Evolutionary conservation across 2,329 filamentous ascomycete genomes (phyloP).

Genomic region (Neopestalotiopsis sp.): DNA sequence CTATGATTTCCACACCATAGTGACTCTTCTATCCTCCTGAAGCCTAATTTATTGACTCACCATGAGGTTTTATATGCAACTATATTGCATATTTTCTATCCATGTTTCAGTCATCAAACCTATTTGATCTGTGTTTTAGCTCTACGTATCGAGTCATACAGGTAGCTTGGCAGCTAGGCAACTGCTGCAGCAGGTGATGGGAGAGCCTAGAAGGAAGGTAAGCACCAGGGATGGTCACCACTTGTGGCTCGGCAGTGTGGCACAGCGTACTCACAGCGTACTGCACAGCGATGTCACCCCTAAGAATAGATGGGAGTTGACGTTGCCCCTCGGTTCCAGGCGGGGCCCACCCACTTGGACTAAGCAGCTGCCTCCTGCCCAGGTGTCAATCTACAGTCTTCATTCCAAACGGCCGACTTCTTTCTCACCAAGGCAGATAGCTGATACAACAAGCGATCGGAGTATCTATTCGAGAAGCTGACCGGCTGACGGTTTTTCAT

Average conservation of each 20-base stretch:
- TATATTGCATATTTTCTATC: no score
- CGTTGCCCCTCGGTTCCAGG: conserved; percentile 1
- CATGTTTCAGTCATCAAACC: no score
- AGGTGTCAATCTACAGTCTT: neutral
- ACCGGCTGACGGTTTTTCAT: neutral
- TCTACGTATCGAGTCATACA: no score
- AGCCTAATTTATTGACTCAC: no score
- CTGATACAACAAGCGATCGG: neutral
- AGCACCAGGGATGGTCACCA: neutral
- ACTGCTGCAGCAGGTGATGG: no score
- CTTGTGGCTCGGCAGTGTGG: neutral
- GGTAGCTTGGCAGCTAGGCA: no score
- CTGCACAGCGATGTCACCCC: neutral
- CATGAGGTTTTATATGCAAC: no score
- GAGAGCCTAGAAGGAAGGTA: no score
- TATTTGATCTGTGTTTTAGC: no score
- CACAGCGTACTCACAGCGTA: neutral
- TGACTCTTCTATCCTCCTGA: neutral
- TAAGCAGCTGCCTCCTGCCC: conserved; percentile 5
- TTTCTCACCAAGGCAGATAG: neutral
- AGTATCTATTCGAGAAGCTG: neutral
- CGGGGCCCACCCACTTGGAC: neutral
- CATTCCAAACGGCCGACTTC: neutral
- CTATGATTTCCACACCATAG: neutral
- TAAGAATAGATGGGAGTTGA: neutral